Evolutionary conservation across 768 basidiomycete genomes (phyloP).

Genomic region (Naganishia friedmannii): DNA sequence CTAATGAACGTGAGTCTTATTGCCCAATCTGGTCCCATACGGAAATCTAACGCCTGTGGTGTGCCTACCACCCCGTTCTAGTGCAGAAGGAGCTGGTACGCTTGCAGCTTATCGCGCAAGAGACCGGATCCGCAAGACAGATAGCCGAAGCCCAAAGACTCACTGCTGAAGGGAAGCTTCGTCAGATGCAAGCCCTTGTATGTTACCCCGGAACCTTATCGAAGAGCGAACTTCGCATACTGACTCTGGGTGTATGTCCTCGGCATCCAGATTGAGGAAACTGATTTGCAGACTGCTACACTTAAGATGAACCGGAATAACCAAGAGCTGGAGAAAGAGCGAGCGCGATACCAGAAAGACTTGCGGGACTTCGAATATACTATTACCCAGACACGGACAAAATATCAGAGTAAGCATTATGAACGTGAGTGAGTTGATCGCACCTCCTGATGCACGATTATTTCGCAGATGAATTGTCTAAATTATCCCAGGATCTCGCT

Average conservation of each 20-base stretch:
- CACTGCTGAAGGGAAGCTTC: conserved; percentile 18
- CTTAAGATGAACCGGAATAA: conserved; percentile 57
- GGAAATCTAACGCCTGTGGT: neutral
- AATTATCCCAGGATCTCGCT: conserved; percentile 69
- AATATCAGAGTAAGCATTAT: conserved; percentile 66
- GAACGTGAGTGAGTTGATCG: conserved; percentile 21
- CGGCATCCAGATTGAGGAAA: conserved; percentile 7
- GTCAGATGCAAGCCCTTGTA: conserved; percentile 22
- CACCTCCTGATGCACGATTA: neutral
- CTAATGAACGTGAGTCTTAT: neutral
- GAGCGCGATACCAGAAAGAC: conserved; percentile 74
- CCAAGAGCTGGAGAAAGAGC: conserved; percentile 73
- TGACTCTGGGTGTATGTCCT: neutral
- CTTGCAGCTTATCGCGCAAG: conserved; percentile 3
- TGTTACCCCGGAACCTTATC: neutral
- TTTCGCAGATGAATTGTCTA: conserved; percentile 66
- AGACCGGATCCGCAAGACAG: conserved; percentile 14
- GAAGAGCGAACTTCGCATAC: neutral
- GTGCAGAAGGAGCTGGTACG: neutral
- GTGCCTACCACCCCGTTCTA: neutral
- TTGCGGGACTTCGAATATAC: conserved; percentile 75
- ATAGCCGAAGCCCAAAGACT: conserved; percentile 9
- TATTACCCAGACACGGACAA: conserved; percentile 76
- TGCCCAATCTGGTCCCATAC: too few relatives aligned
- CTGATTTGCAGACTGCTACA: conserved; percentile 19